A percentile compares a stretch with the other conserved stretches of the same genome.
Conservation (phyloP, 2,329 filamentous ascomycete genomes). For the Fusarium sp. region DNA sequence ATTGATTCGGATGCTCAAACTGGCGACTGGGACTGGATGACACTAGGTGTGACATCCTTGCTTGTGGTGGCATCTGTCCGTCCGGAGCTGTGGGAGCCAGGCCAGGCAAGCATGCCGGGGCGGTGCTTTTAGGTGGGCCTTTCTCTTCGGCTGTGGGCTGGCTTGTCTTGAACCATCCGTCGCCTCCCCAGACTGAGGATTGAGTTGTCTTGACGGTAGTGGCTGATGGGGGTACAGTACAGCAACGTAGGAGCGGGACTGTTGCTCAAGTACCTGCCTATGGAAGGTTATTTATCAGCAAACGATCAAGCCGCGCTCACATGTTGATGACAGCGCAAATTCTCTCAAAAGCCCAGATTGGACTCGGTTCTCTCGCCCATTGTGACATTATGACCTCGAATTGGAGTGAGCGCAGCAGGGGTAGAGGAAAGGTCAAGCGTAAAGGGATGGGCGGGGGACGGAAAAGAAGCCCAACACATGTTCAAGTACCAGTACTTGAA, state of each 20-base stretch:
- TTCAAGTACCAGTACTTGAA: conserved; percentile 45
- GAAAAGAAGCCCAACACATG: conserved; percentile 45
- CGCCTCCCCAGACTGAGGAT: conserved; percentile 30
- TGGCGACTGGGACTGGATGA: conserved; percentile 18
- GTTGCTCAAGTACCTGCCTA: neutral
- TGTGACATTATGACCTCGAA: conserved; percentile 42
- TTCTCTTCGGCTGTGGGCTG: conserved; percentile 27
- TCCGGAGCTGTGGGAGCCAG: conserved; percentile 40
- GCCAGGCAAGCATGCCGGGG: conserved; percentile 39
- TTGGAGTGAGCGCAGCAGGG: conserved; percentile 38
- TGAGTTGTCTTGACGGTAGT: conserved; percentile 13
- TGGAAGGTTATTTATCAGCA: neutral
- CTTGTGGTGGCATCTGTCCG: conserved; percentile 41
- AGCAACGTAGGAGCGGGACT: neutral
- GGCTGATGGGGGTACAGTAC: neutral
- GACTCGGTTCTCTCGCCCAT: conserved; percentile 30
- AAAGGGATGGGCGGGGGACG: conserved; percentile 39
- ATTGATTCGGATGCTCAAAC: conserved; percentile 29
- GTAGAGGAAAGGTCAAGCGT: conserved; percentile 2
- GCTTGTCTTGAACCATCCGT: conserved; percentile 34
- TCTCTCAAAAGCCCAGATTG: conserved; percentile 15
- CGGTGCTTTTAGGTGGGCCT: conserved; percentile 43
- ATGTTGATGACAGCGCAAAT: neutral
- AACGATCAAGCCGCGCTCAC: neutral
- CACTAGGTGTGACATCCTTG: conserved; percentile 38